Percentiles rank a stretch among this genome's conserved stretches.
Evolutionary conservation across 2,329 filamentous ascomycete species (phyloP).

Genomic region (Aureobasidium namibiae): DNA sequence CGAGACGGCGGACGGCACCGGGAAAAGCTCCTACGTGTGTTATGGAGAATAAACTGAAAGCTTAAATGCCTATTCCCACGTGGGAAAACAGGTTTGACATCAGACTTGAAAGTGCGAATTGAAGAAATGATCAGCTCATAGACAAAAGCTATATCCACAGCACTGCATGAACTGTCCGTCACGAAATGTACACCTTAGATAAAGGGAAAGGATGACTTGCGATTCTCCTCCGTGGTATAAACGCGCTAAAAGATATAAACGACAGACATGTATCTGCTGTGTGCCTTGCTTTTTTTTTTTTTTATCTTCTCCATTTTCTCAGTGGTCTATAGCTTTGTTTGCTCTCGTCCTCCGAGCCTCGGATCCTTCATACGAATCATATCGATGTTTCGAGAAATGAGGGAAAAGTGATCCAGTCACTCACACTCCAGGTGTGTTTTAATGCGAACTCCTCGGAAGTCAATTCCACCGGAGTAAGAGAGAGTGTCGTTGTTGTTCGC

Average conservation of each 20-base stretch:
- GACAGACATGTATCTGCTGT: background rate
- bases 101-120: no score
- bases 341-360: background rate
- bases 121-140: no score
- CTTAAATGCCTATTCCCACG: no score
- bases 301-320: background rate
- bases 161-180: no score
- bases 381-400: background rate
- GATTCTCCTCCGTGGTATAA: background rate
- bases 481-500: background rate
- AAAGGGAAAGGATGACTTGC: no score
- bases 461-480: background rate
- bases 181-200: no score
- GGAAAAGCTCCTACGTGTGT: no score
- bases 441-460: background rate
- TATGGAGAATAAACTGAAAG: no score
- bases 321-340: background rate
- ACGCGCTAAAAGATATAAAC: background rate
- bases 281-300: background rate
- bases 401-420: background rate
- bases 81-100: no score
- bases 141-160: no score
- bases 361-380: background rate
- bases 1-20: no score
- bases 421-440: background rate